A percentile compares a stretch with the other conserved stretches of the same genome.
These are phyloP conservation scores for Chlorella sp. DNA, from an alignment of 139 green algal species.

Conservation along the genomic window DNA sequence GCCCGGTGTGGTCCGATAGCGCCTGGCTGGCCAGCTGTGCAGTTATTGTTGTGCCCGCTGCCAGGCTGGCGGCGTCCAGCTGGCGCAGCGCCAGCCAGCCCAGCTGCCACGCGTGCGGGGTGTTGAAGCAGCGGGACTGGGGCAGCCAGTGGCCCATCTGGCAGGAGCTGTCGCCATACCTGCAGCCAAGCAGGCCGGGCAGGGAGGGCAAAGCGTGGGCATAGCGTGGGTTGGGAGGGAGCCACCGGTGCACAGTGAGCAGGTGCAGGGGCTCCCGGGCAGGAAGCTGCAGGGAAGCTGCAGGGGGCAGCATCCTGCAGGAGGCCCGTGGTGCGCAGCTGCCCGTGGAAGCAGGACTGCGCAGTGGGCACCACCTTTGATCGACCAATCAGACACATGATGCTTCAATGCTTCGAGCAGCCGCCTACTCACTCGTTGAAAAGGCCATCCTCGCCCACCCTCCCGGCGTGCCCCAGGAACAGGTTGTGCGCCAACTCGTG, in stretches of 20 bases:
- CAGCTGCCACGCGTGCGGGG: constrained; percentile 5
- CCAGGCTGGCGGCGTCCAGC: background rate
- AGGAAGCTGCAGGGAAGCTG: background rate
- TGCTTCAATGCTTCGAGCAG: background rate
- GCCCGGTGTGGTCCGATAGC: background rate
- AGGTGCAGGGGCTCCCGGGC: background rate
- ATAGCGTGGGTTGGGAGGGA: too few relatives aligned
- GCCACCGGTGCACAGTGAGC: too few relatives aligned
- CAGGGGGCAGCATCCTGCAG: too few relatives aligned
- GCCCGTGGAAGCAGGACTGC: background rate
- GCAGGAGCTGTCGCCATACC: background rate
- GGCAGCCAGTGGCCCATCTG: background rate
- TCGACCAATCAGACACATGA: background rate
- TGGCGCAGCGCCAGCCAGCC: background rate
- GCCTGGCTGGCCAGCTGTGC: background rate
- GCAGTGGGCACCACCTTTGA: background rate
- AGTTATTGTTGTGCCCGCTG: background rate
- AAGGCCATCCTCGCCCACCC: background rate
- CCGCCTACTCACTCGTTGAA: background rate
- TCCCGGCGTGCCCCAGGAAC: background rate
- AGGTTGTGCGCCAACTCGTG: constrained; percentile 24
- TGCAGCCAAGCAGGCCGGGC: background rate
- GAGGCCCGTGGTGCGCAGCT: background rate
- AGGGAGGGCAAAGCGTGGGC: background rate
- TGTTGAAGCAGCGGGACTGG: background rate